These are phyloP conservation scores for Teunomyces tritomae DNA, from an alignment of 805 yeast genomes.

Conservation along the genomic window DNA sequence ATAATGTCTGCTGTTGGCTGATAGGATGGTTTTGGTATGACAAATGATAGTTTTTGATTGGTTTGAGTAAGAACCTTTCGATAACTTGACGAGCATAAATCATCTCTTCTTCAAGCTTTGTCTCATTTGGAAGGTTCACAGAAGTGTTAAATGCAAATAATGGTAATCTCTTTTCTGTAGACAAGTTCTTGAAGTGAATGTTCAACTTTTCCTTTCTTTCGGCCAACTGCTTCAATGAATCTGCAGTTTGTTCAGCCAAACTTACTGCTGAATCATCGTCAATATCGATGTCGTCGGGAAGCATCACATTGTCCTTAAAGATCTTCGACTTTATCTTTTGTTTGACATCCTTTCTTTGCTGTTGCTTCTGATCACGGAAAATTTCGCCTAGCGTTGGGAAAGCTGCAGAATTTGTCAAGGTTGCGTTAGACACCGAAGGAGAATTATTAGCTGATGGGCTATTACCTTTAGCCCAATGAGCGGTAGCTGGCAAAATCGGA, in stretches of 20 bases:
- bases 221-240: conserved; percentile 36
- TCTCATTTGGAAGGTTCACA: conserved; percentile 23
- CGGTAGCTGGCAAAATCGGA: conserved; percentile 66
- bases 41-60: conserved; percentile 44
- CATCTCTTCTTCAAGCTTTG: conserved; percentile 37
- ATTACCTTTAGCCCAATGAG: conserved; percentile 53
- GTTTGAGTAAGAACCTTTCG: conserved; percentile 38
- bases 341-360: conserved; percentile 28
- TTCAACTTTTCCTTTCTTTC: conserved; percentile 39
- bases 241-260: conserved; percentile 48
- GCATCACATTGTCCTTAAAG: conserved; percentile 28
- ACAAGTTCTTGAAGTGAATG: conserved; percentile 34
- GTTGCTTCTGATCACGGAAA: conserved; percentile 35
- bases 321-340: conserved; percentile 27
- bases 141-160: conserved; percentile 48
- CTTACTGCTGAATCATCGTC: conserved; percentile 46
- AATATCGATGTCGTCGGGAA: conserved; percentile 48
- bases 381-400: conserved; percentile 60
- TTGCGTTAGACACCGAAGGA: conserved; percentile 35
- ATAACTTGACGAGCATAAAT: conserved; percentile 38
- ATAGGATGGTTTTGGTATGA: conserved; percentile 45
- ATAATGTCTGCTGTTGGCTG: conserved; percentile 30
- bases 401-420: conserved; percentile 48
- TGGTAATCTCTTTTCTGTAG: conserved; percentile 31
- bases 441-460: conserved; percentile 30